Conservation (phyloP, 208 protist species). For the Herpetomonas tarakana region DNA sequence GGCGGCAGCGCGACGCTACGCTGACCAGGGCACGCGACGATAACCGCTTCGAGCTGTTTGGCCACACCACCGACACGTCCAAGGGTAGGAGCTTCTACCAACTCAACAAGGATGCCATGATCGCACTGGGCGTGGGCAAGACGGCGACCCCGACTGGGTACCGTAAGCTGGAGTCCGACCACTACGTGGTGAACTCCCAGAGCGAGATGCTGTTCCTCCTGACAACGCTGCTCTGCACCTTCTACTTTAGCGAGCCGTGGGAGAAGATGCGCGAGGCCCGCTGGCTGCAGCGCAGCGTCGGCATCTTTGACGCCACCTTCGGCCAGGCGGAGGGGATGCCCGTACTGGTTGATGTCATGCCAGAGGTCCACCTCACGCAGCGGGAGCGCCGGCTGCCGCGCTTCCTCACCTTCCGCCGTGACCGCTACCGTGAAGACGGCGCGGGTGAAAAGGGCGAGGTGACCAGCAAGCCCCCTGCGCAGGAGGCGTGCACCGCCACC, state of each 20-base stretch:
- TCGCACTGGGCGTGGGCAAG: conserved; percentile 12
- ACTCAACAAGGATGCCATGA: conserved; percentile 13
- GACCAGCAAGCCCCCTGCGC: neutral
- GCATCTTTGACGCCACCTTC: conserved; percentile 68
- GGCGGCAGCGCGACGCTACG: conserved; percentile 56
- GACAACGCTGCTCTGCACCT: conserved; percentile 74
- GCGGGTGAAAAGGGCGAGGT: neutral
- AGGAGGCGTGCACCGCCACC: neutral
- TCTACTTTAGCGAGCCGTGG: conserved; percentile 78
- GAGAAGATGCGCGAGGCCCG: conserved; percentile 34
- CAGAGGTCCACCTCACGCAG: conserved; percentile 20
- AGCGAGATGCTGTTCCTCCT: conserved; percentile 82
- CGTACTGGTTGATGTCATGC: conserved; percentile 28
- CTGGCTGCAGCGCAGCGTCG: conserved; percentile 48
- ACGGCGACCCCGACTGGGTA: conserved; percentile 1
- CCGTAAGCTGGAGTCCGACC: conserved; percentile 15
- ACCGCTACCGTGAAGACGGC: neutral
- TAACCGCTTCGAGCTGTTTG: conserved; percentile 32
- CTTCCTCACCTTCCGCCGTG: conserved; percentile 18
- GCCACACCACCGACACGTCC: conserved; percentile 16
- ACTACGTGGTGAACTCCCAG: conserved; percentile 63
- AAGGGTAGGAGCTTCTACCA: neutral
- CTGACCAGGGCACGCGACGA: conserved; percentile 57
- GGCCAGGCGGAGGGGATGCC: conserved; percentile 21
- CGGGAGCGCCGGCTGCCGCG: conserved; percentile 30